Conservation (phyloP, 345 rosid species). For the Gynandropsis gynandra region DNA sequence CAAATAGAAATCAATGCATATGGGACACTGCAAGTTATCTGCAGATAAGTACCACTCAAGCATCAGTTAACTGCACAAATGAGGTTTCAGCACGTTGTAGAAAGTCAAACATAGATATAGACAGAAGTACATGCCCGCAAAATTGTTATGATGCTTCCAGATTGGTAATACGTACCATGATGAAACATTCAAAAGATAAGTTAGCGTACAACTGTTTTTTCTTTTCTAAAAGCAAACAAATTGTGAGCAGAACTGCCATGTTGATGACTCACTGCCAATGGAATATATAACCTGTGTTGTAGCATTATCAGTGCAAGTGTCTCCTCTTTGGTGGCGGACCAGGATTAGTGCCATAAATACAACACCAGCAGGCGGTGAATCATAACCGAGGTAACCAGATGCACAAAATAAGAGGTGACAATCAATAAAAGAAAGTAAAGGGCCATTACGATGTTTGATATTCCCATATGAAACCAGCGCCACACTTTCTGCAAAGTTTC, state of each 20-base stretch:
- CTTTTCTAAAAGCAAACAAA: not conserved
- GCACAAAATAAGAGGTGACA: slow-evolving; percentile 47
- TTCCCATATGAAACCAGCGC: slow-evolving; percentile 89
- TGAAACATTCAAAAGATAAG: not conserved
- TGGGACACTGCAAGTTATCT: slow-evolving; percentile 92
- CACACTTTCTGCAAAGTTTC: slow-evolving; percentile 90
- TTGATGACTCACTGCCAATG: slow-evolving; percentile 69
- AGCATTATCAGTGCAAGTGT: no score
- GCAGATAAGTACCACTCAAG: slow-evolving; percentile 27
- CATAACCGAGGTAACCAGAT: slow-evolving; percentile 45
- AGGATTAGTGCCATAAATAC: slow-evolving; percentile 53
- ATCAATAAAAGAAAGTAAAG: slow-evolving; percentile 84
- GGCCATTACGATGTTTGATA: slow-evolving; percentile 76
- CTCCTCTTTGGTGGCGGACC: no score
- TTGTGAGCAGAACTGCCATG: slow-evolving; percentile 3
- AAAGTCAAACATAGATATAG: no score
- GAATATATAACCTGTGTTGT: no score
- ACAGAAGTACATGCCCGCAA: no score
- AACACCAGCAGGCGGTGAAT: slow-evolving; percentile 63
- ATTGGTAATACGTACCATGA: not conserved
- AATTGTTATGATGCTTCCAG: slow-evolving; percentile 8
- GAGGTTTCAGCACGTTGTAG: not conserved
- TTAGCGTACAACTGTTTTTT: not conserved
- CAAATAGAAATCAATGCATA: slow-evolving; percentile 85
- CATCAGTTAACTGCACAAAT: slow-evolving; percentile 23